Evolutionary conservation across 1,284 basidiomycete genomes (phyloP).

Genomic region (Kalmanozyma brasiliensis): DNA sequence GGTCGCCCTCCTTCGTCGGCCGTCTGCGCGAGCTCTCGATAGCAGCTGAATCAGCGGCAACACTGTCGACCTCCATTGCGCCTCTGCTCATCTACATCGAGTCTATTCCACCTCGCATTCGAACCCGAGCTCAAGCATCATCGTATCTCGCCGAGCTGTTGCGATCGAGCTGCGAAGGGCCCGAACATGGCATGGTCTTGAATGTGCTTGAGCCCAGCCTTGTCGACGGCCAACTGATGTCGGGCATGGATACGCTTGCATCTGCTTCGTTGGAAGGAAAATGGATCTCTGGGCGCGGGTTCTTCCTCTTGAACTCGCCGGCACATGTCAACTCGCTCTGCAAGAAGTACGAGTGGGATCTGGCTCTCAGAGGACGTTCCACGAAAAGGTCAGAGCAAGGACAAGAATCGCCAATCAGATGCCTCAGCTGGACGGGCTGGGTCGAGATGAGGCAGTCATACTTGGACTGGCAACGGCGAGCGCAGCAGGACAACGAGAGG

Average conservation of each 20-base stretch:
- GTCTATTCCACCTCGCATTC: slow-evolving; percentile 11
- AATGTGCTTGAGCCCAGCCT: slow-evolving; percentile 15
- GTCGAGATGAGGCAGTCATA: slow-evolving; percentile 17
- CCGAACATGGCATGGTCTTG: background rate
- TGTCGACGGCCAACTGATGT: slow-evolving; percentile 14
- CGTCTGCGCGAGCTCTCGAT: background rate
- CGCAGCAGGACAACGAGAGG: background rate
- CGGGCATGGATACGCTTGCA: background rate
- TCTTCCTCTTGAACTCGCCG: slow-evolving; percentile 18
- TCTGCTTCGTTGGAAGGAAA: background rate
- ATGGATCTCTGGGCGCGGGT: slow-evolving; percentile 32
- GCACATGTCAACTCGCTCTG: slow-evolving; percentile 11
- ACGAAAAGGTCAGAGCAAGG: too few relatives aligned
- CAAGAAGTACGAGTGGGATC: slow-evolving; percentile 16
- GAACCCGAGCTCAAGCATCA: slow-evolving; percentile 12
- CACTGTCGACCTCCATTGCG: background rate
- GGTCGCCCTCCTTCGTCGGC: background rate
- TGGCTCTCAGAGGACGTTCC: background rate
- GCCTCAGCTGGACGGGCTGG: slow-evolving; percentile 25
- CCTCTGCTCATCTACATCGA: slow-evolving; percentile 21
- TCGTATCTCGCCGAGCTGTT: slow-evolving; percentile 7
- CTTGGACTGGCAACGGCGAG: background rate
- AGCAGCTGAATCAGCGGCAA: background rate
- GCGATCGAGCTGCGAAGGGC: background rate
- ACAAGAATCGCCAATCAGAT: slow-evolving; percentile 9